Evolutionary conservation across 257 asterid species (phyloP).

Genomic region (Mentha longifolia): DNA sequence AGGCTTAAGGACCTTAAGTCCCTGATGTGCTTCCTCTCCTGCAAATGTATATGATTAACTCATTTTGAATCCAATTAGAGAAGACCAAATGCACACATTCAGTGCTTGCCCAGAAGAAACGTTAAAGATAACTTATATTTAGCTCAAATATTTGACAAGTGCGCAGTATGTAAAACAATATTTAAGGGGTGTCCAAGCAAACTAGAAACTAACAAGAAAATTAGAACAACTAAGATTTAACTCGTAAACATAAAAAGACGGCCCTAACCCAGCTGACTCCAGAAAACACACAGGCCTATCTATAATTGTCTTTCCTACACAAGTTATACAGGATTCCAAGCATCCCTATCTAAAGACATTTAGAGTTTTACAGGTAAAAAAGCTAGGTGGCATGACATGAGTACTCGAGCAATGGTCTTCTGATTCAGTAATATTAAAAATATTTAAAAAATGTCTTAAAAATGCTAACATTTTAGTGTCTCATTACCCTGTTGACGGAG

Average conservation of each 20-base stretch:
- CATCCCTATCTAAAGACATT: neutral
- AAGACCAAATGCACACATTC: constrained; percentile 5
- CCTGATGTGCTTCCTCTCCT: constrained; percentile 78
- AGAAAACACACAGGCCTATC: constrained; percentile 1
- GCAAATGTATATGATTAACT: constrained; percentile 37
- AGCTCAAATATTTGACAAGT: neutral
- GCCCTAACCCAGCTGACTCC: neutral
- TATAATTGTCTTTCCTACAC: neutral
- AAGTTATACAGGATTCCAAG: too few relatives aligned
- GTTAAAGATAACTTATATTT: neutral
- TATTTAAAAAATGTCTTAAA: neutral
- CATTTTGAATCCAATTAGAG: neutral
- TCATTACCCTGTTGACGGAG: neutral
- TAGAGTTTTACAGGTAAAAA: neutral
- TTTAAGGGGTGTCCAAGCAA: neutral
- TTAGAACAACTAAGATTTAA: neutral
- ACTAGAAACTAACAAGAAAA: neutral
- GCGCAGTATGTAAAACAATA: neutral
- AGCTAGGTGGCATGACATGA: neutral
- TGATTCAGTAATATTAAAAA: neutral
- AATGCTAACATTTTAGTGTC: neutral
- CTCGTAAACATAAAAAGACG: constrained; percentile 7
- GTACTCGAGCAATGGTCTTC: neutral
- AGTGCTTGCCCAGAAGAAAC: constrained; percentile 13
- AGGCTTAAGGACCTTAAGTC: constrained; percentile 90